Evolutionary conservation across 1,284 basidiomycete genomes (phyloP).

Genomic region (Acaromyces ingoldii): DNA sequence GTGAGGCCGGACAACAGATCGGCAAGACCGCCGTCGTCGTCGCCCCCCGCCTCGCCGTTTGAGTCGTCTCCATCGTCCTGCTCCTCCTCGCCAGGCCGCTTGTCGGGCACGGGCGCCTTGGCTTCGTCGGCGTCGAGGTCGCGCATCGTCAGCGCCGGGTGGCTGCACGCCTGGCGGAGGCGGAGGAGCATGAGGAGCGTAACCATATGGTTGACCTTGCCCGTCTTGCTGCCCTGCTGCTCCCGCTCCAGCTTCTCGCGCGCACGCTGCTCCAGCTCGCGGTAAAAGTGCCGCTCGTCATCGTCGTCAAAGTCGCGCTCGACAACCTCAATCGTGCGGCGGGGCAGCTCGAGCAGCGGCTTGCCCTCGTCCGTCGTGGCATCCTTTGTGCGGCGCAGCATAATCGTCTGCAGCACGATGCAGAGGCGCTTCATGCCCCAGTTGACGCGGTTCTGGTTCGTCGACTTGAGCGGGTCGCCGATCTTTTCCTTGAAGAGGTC

Average conservation of each 20-base stretch:
- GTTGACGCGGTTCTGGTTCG: conserved; percentile 36
- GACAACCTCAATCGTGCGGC: conserved; percentile 67
- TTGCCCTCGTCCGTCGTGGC: conserved; percentile 68
- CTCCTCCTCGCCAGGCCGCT: not conserved
- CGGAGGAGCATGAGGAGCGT: conserved; percentile 77
- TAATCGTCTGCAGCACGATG: conserved; percentile 76
- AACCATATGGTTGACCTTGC: conserved; percentile 71
- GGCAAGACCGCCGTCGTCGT: conserved; percentile 64
- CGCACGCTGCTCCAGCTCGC: conserved; percentile 70
- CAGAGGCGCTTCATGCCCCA: conserved; percentile 53
- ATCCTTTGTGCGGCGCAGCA: conserved; percentile 85
- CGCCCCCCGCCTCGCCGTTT: conserved; percentile 9
- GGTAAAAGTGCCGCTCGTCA: conserved; percentile 77
- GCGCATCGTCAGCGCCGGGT: conserved; percentile 33
- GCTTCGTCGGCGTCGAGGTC: conserved; percentile 18
- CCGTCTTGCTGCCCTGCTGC: conserved; percentile 54
- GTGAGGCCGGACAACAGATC: conserved; percentile 67
- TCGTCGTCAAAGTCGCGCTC: conserved; percentile 53
- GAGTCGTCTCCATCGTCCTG: conserved; percentile 3
- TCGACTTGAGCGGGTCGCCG: conserved; percentile 63
- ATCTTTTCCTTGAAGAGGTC: conserved; percentile 73
- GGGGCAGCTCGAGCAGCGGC: conserved; percentile 76
- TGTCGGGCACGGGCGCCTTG: conserved; percentile 6
- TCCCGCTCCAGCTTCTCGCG: conserved; percentile 52
- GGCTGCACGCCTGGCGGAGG: conserved; percentile 64